Percentiles rank a stretch among this genome's conserved stretches.
Evolutionary conservation across 352 stramenopile genomes (phyloP).

Genomic region (Globisporangium solare): DNA sequence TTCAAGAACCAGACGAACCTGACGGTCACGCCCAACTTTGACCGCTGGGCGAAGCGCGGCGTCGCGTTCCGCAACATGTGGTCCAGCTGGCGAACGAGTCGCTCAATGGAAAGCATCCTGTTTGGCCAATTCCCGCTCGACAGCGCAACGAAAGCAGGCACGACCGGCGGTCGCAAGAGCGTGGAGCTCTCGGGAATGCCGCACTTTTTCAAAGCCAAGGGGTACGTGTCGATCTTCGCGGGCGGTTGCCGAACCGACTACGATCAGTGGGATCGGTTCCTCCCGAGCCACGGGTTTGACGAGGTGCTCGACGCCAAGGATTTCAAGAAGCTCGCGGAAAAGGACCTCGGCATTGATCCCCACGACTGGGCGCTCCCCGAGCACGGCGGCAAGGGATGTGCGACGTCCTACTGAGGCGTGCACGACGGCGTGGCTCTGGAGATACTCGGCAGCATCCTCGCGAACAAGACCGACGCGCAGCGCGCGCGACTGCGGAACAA

Average conservation of each 20-base stretch:
- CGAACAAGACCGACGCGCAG: conserved; percentile 39
- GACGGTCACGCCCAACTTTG: conserved; percentile 44
- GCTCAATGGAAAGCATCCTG: conserved; percentile 47
- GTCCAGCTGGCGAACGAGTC: conserved; percentile 56
- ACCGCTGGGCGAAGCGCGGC: conserved; percentile 41
- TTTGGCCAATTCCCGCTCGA: conserved; percentile 47
- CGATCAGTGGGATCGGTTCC: conserved; percentile 43
- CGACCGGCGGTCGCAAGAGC: conserved; percentile 21
- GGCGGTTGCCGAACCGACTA: conserved; percentile 39
- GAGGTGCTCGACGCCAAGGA: conserved; percentile 31
- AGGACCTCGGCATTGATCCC: conserved; percentile 23
- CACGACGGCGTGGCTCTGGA: conserved; percentile 48
- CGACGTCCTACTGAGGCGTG: conserved; percentile 31
- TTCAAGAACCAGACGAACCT: conserved; percentile 25
- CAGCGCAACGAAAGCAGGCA: conserved; percentile 27
- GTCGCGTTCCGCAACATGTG: conserved; percentile 52
- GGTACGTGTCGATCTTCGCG: conserved; percentile 43
- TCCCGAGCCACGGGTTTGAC: conserved; percentile 49
- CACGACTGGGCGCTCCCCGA: conserved; percentile 26
- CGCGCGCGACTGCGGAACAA: conserved; percentile 13
- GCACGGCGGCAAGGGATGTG: conserved; percentile 12
- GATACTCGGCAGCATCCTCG: conserved; percentile 37
- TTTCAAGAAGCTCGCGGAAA: conserved; percentile 32
- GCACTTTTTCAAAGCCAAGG: conserved; percentile 45
- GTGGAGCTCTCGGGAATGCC: conserved; percentile 36